Evolutionary conservation across 2,329 filamentous ascomycete genomes (phyloP).

Genomic region (Ophiostoma piceae): DNA sequence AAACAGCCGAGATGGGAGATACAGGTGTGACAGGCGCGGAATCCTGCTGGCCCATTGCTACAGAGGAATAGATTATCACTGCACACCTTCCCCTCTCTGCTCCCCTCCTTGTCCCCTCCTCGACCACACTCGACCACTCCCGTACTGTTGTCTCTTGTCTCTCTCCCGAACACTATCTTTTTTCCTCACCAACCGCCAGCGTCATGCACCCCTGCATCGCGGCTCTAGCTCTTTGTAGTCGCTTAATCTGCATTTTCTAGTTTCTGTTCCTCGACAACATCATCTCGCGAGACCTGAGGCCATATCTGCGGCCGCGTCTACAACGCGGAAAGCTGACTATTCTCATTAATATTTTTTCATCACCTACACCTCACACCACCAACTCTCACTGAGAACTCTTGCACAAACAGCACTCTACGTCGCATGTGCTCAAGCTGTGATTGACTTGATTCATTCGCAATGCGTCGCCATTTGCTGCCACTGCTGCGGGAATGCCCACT

Average conservation of each 20-base stretch:
- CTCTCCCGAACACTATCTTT: neutral
- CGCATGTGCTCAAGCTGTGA: neutral
- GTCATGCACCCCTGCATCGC: neutral
- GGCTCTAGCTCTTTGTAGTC: neutral
- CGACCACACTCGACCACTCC: neutral
- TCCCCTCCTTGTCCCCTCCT: neutral
- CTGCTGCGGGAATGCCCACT: slow-evolving; percentile 1
- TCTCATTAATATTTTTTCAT: neutral
- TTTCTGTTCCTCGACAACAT: neutral
- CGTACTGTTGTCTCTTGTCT: neutral
- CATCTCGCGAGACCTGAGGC: neutral
- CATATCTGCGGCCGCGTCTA: neutral
- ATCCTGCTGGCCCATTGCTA: neutral
- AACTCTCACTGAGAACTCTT: neutral
- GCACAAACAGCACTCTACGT: neutral
- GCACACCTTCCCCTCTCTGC: neutral
- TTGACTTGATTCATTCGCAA: neutral
- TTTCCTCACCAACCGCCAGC: neutral
- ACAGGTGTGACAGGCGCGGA: neutral
- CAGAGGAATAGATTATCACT: neutral
- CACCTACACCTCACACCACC: neutral
- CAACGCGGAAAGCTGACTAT: too few relatives aligned
- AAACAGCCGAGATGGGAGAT: neutral
- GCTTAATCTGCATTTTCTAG: neutral
- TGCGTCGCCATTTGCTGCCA: neutral